Evolutionary conservation across 2,329 filamentous ascomycete species (phyloP).

Genomic region (Phialemoniopsis sp.): DNA sequence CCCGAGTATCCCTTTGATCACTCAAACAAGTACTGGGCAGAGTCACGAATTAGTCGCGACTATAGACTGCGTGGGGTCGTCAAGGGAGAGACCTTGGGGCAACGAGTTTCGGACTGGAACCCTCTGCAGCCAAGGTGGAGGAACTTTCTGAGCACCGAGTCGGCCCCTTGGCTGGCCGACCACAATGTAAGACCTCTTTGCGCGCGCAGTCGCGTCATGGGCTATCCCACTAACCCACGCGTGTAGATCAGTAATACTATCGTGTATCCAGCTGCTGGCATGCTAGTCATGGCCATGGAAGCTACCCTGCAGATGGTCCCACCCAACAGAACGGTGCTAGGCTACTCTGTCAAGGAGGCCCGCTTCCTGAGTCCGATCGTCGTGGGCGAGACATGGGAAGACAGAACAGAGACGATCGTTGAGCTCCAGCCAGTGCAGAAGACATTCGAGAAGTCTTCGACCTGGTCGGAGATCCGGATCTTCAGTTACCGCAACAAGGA

Average conservation of each 20-base stretch:
- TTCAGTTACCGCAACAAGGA: conserved; percentile 16
- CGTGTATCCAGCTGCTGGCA: conserved; percentile 1
- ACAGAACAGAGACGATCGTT: conserved; percentile 23
- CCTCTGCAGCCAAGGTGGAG: conserved; percentile 3
- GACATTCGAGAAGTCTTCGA: conserved; percentile 15
- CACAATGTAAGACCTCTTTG: too few species aligned
- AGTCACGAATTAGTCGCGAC: conserved; percentile 1
- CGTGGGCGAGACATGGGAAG: conserved; percentile 18
- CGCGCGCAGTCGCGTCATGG: too few species aligned
- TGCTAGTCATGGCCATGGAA: conserved; percentile 4
- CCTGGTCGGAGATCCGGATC: conserved; percentile 21
- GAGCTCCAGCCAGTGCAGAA: conserved; percentile 18
- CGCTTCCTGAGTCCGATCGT: conserved; percentile 23
- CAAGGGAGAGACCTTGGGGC: neutral
- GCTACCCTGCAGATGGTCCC: neutral
- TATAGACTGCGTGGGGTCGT: neutral
- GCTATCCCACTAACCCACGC: too few species aligned
- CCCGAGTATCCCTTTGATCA: conserved; percentile 10
- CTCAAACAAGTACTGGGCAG: conserved; percentile 1
- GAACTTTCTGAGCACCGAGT: conserved; percentile 18
- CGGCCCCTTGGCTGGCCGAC: conserved; percentile 24
- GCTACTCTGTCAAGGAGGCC: conserved; percentile 22
- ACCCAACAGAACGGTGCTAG: conserved; percentile 7
- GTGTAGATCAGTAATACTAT: neutral
- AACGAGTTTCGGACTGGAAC: conserved; percentile 2